These are phyloP conservation scores for Carex parvula DNA, from an alignment of 176 grass and related monocot genomes.

Conservation along the genomic window DNA sequence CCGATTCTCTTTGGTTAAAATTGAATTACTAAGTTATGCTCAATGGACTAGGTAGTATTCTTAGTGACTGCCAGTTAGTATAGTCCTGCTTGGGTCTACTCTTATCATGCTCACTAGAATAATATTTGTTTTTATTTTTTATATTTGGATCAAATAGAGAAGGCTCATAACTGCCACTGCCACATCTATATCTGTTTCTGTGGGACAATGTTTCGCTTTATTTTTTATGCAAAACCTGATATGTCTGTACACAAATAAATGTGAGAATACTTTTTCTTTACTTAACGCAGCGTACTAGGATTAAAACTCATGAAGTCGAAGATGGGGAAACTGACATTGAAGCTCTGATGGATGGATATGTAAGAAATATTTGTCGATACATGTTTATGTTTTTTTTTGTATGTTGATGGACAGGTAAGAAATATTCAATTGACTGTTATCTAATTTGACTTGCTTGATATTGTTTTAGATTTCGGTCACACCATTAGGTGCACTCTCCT, in stretches of 20 bases:
- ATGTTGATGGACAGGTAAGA: background rate
- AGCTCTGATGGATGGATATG: slow-evolving; percentile 73
- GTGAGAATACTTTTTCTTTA: slow-evolving; percentile 11
- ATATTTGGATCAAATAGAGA: background rate
- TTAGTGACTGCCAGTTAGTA: background rate
- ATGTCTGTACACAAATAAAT: slow-evolving; percentile 17
- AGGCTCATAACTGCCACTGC: background rate
- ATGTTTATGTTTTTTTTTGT: slow-evolving; percentile 15
- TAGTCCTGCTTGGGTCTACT: background rate
- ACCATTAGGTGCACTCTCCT: slow-evolving; percentile 61
- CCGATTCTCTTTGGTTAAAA: background rate
- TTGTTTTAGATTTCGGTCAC: slow-evolving; percentile 85
- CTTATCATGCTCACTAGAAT: background rate
- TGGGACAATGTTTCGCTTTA: background rate
- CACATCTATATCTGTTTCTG: background rate
- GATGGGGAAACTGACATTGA: slow-evolving; percentile 60
- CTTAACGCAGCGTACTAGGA: slow-evolving; percentile 39
- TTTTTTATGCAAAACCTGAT: slow-evolving; percentile 21
- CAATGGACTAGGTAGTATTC: background rate
- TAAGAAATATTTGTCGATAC: slow-evolving; percentile 38
- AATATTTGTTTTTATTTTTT: slow-evolving; percentile 1
- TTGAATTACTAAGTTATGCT: background rate
- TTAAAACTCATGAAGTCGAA: slow-evolving; percentile 39
- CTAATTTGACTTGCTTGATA: slow-evolving; percentile 26
- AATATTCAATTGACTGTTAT: background rate